These are phyloP conservation scores for Colletotrichum trifolii DNA, from an alignment of 2,329 filamentous ascomycete species.

Conservation along the genomic window DNA sequence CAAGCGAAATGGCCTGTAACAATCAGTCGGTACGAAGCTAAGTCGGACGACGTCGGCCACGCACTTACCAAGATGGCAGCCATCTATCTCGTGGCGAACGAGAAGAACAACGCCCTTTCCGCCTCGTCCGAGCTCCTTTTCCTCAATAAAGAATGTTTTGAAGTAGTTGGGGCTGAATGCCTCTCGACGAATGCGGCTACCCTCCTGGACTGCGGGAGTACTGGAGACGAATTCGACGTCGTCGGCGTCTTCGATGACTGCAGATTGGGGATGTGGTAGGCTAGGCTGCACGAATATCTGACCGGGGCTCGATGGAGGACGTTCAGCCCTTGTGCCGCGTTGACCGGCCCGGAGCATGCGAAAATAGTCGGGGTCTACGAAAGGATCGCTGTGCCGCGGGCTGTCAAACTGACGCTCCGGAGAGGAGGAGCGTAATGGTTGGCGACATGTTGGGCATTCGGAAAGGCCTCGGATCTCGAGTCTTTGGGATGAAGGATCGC, in stretches of 20 bases:
- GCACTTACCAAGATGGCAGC: constrained; percentile 74
- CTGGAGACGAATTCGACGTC: constrained; percentile 65
- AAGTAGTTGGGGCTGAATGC: constrained; percentile 96
- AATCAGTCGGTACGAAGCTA: not conserved
- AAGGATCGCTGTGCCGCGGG: constrained; percentile 66
- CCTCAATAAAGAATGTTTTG: constrained; percentile 90
- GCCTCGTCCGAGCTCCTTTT: constrained; percentile 85
- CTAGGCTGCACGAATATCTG: constrained; percentile 63
- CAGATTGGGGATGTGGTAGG: constrained; percentile 42
- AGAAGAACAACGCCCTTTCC: constrained; percentile 95
- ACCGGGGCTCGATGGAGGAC: constrained; percentile 63
- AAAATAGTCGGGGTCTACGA: constrained; percentile 94
- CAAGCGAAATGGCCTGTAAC: constrained; percentile 82
- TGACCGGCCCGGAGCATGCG: constrained; percentile 80
- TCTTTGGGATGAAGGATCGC: constrained; percentile 85
- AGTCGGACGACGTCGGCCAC: not conserved
- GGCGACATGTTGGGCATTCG: constrained; percentile 92
- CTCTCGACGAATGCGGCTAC: constrained; percentile 81
- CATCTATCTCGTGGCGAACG: constrained; percentile 92
- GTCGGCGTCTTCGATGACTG: constrained; percentile 43
- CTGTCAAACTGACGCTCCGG: constrained; percentile 63
- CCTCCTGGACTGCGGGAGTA: constrained; percentile 61
- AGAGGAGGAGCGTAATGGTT: constrained; percentile 67
- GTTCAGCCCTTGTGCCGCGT: constrained; percentile 57
- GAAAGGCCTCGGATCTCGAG: constrained; percentile 82